Conservation (phyloP, 148 eudicot genomes). For the Dianthus caryophyllus region DNA sequence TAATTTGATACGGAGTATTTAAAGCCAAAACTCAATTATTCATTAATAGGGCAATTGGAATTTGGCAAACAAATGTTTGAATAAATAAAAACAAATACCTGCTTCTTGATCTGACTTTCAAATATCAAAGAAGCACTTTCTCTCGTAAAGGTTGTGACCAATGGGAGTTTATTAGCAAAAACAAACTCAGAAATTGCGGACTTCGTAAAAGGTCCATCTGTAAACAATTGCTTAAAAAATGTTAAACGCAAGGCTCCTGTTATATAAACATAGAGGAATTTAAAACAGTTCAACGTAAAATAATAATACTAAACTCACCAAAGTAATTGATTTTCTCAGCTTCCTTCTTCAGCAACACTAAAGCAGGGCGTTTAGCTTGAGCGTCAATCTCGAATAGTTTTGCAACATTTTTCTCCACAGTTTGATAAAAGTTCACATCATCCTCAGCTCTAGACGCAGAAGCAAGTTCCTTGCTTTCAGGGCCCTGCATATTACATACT, state of each 20-base stretch:
- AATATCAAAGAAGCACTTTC: slow-evolving; percentile 71
- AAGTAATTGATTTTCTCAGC: slow-evolving; percentile 68
- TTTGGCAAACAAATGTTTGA: no score
- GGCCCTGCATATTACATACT: slow-evolving; percentile 46
- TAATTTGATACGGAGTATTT: neutral
- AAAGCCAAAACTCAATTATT: neutral
- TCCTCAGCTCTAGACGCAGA: slow-evolving; percentile 83
- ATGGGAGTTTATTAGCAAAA: slow-evolving; percentile 73
- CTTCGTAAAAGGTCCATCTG: slow-evolving; percentile 68
- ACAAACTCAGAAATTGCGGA: slow-evolving; percentile 75
- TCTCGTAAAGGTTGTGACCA: slow-evolving; percentile 71
- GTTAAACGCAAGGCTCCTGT: slow-evolving; percentile 4
- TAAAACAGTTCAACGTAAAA: slow-evolving; percentile 1
- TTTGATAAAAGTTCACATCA: slow-evolving; percentile 88
- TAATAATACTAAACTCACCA: slow-evolving; percentile 40
- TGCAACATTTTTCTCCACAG: slow-evolving; percentile 66
- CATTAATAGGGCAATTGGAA: neutral
- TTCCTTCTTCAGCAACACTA: slow-evolving; percentile 81
- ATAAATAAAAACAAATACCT: slow-evolving; percentile 36
- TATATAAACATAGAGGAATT: neutral
- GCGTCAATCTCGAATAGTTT: slow-evolving; percentile 70
- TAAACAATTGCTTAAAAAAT: slow-evolving; percentile 20
- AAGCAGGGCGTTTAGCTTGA: slow-evolving; percentile 67
- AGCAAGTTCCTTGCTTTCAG: slow-evolving; percentile 73
- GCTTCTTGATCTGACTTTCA: slow-evolving; percentile 79